Evolutionary conservation across 2,329 filamentous ascomycete genomes (phyloP).

Genomic region (Waltergamsia citrina): DNA sequence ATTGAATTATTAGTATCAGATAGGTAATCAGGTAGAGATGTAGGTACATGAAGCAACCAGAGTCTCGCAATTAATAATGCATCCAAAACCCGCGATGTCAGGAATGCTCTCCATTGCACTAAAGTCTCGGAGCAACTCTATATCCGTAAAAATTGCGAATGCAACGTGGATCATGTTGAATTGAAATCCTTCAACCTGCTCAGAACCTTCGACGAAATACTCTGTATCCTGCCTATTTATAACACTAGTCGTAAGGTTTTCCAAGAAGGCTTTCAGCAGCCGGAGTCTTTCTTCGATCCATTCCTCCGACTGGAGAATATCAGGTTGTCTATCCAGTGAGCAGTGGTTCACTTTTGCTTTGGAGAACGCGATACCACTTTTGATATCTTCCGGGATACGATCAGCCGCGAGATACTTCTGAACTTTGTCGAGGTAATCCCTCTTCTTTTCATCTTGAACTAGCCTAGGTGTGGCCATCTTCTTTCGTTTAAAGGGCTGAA

Average conservation of each 20-base stretch:
- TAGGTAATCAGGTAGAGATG: neutral
- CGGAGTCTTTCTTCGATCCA: neutral
- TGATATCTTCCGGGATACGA: too few species aligned
- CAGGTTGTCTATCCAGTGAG: too few species aligned
- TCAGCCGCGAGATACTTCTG: too few species aligned
- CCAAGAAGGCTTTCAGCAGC: neutral
- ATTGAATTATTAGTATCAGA: neutral
- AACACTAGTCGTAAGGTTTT: neutral
- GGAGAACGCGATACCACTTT: too few species aligned
- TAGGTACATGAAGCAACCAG: neutral
- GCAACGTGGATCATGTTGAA: neutral
- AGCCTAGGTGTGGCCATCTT: too few species aligned
- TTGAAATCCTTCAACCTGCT: neutral
- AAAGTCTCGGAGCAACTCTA: neutral
- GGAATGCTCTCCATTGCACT: neutral
- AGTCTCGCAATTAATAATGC: neutral
- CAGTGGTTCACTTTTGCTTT: too few species aligned
- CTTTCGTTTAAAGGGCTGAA: too few species aligned
- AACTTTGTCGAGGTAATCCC: too few species aligned
- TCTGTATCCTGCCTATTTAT: too few species aligned
- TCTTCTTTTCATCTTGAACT: too few species aligned
- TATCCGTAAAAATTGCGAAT: neutral
- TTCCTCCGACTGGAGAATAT: neutral
- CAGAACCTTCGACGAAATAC: neutral
- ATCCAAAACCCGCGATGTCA: neutral